Conservation (phyloP, 805 yeast species). For the Candida arabinofermentans region DNA sequence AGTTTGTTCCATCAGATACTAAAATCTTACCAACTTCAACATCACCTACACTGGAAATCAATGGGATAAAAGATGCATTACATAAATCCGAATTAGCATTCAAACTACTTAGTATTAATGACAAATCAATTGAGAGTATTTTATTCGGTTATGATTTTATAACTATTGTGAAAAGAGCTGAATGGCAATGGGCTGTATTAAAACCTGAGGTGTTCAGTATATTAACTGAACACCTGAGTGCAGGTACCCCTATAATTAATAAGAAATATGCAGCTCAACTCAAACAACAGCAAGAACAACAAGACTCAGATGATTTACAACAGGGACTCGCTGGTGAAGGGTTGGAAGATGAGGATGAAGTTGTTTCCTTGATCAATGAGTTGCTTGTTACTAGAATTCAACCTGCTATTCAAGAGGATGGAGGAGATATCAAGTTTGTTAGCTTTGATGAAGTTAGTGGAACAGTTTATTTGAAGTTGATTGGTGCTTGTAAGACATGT, state of each 20-base stretch:
- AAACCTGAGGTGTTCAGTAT: slow-evolving; percentile 66
- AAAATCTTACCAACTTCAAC: slow-evolving; percentile 58
- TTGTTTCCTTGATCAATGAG: slow-evolving; percentile 86
- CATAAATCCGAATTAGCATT: slow-evolving; percentile 69
- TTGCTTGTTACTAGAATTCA: slow-evolving; percentile 90
- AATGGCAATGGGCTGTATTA: slow-evolving; percentile 48
- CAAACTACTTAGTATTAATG: slow-evolving; percentile 70
- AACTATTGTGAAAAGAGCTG: slow-evolving; percentile 61
- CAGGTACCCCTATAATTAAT: slow-evolving; percentile 53
- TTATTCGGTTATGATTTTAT: slow-evolving; percentile 83
- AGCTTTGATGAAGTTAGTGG: slow-evolving; percentile 86
- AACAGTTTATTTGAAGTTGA: slow-evolving; percentile 78
- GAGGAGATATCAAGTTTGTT: slow-evolving; percentile 91
- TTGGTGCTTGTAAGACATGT: slow-evolving; percentile 96
- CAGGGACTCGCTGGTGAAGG: slow-evolving; percentile 43
- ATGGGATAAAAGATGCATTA: slow-evolving; percentile 70
- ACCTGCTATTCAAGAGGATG: slow-evolving; percentile 98
- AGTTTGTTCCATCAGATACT: slow-evolving; percentile 69
- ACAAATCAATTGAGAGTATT: slow-evolving; percentile 55
- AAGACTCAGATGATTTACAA: too few relatives aligned
- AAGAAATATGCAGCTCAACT: slow-evolving; percentile 30
- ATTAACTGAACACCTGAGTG: slow-evolving; percentile 50
- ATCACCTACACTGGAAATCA: slow-evolving; percentile 59
- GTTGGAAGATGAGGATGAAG: slow-evolving; percentile 73
- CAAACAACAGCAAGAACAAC: slow-evolving; percentile 32